Evolutionary conservation across 1,284 basidiomycete genomes (phyloP), one percentile per base, ranked within the genome.

Genomic region (Quambalaria eucalypti): DNA sequence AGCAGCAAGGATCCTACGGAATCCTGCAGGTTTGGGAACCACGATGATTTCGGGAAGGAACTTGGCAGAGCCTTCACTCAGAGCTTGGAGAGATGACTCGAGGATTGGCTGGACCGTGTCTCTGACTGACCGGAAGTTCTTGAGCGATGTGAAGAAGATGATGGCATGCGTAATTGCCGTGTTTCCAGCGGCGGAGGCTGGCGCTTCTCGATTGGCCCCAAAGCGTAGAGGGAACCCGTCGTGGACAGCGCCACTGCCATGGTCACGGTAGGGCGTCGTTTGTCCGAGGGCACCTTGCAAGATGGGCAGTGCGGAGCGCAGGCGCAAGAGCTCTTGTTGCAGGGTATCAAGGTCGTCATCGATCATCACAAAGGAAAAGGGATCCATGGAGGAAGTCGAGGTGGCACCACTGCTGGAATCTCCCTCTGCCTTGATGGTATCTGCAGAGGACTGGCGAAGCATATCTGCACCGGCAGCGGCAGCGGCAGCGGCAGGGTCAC

Each of bases 21-120:
- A 28, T 12, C 67, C 63, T 1, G 61, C 59, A 14, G 67, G 67
- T 54, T 69, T 66, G 26, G 63, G 62, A 21, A 69, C 39, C 9
- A 69, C 67, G 53, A 67, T 58, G 48, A 69, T 61, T 50, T 65
- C 61, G 10, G 67, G 67, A n/a, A 65, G 58, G 33, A 60, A 60
- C 5, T 21, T 23, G 14, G 25, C 42, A 23, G 16, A 14, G 5
- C 42, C 25, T 21, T 46, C 42, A 7, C 42, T 21, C 19, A 26
- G 42, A 4, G 42, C 42, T 26, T 46, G 42, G 21, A 46, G 12
- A 5, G 62, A 57, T 25, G 65, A 66, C 25, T 69, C 62, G 38
- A 69, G 56, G 51, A 69, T 65, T 26, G 61, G 59, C 50, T 65
- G 60, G 29, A 69, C 56, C 4, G 61, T 58, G 16, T 69, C 67